Evolutionary conservation across 2,329 filamentous ascomycete species (phyloP).

Genomic region (Rhinocladiella similis): DNA sequence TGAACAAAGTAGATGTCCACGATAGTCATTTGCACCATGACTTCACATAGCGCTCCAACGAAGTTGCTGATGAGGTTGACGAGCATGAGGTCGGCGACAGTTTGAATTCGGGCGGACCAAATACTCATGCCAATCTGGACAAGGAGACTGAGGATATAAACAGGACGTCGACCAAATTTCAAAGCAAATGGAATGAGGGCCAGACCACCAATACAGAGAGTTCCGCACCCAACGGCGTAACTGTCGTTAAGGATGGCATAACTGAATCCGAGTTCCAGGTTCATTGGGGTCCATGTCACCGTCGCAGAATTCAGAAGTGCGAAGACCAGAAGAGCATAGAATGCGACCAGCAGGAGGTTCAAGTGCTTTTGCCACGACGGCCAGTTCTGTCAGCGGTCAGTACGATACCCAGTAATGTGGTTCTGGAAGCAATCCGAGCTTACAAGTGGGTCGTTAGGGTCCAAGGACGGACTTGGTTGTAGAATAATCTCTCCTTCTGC

Average conservation of each 20-base stretch:
- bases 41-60: conserved; percentile 46
- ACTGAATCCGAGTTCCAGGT: conserved; percentile 45
- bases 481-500: too few species aligned
- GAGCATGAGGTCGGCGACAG: conserved; percentile 44
- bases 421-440: too few species aligned
- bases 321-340: too few species aligned
- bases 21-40: conserved; percentile 50
- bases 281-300: conserved; percentile 37
- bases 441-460: too few species aligned
- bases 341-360: too few species aligned
- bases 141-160: conserved; percentile 46
- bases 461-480: too few species aligned
- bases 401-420: too few species aligned
- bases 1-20: conserved; percentile 53
- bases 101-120: conserved; percentile 48
- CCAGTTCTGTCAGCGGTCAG: too few species aligned
- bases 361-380: too few species aligned
- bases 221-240: conserved; percentile 46
- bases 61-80: conserved; percentile 48
- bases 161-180: conserved; percentile 48
- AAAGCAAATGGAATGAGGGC: conserved; percentile 48
- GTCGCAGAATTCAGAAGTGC: background rate
- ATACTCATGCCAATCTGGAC: conserved; percentile 39
- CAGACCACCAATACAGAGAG: conserved; percentile 43
- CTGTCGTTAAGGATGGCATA: conserved; percentile 45